These are phyloP conservation scores for Penicillium lividum DNA, from an alignment of 495 filamentous ascomycete species.

Conservation along the genomic window DNA sequence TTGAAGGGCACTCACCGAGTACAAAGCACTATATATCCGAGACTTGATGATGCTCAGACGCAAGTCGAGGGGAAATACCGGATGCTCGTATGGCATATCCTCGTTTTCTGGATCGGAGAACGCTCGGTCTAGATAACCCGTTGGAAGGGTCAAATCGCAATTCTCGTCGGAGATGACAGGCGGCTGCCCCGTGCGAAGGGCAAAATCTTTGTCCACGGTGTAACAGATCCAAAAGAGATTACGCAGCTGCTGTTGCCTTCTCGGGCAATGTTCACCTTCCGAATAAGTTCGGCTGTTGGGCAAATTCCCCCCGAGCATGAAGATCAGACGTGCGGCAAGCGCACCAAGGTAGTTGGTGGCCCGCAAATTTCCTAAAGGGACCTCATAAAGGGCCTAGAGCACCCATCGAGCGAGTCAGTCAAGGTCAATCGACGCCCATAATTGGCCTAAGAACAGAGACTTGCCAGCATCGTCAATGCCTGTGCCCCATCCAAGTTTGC, in stretches of 20 bases:
- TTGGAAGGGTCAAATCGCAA: conserved; percentile 53
- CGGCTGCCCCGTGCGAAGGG: conserved; percentile 52
- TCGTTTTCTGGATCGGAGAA: conserved; percentile 30
- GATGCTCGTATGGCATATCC: conserved; percentile 24
- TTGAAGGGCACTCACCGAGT: conserved; percentile 45
- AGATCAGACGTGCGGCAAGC: conserved; percentile 46
- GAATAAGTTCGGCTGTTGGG: conserved; percentile 6
- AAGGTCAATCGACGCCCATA: too few species aligned
- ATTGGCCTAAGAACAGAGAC: conserved; percentile 34
- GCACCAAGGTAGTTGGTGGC: conserved; percentile 44
- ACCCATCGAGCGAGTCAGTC: too few species aligned
- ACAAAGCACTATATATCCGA: conserved; percentile 46
- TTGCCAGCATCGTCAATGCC: conserved; percentile 45
- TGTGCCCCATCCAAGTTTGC: conserved; percentile 44
- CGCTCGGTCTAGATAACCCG: conserved; percentile 40
- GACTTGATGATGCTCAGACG: conserved; percentile 53
- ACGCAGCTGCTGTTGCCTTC: conserved; percentile 39
- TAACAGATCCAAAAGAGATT: conserved; percentile 58
- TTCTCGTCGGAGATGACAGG: conserved; percentile 53
- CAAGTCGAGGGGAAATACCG: conserved; percentile 49
- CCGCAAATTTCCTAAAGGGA: conserved; percentile 48
- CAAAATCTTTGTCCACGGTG: conserved; percentile 51
- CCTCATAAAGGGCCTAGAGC: conserved; percentile 46
- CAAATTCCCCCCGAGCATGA: conserved; percentile 48
- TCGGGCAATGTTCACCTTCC: conserved; percentile 6